These are phyloP conservation scores for Pulveroboletus sp. DNA, from an alignment of 1,284 basidiomycete genomes.

Conservation along the genomic window DNA sequence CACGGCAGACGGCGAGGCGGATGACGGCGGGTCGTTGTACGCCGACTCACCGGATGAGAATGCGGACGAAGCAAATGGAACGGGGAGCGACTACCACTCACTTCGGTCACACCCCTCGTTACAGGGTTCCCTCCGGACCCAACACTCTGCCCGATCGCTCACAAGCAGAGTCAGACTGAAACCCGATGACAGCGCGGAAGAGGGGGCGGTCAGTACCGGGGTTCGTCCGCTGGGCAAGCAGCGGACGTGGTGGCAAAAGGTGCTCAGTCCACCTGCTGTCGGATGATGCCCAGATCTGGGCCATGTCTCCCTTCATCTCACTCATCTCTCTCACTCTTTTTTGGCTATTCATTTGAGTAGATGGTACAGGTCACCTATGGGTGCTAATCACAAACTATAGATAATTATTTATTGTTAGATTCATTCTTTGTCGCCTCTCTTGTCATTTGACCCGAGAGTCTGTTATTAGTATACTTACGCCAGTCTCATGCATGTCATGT, in stretches of 20 bases:
- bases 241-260: constrained; percentile 32
- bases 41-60: constrained; percentile 21
- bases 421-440: not conserved
- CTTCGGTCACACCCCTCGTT: constrained; percentile 26
- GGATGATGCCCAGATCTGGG: constrained; percentile 5
- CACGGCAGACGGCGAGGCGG: constrained; percentile 3
- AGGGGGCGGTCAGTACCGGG: not conserved
- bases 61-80: constrained; percentile 16
- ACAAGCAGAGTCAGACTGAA: constrained; percentile 6
- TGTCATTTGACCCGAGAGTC: not conserved
- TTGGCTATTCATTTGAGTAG: not conserved
- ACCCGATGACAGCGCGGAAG: not conserved
- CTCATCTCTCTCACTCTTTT: not conserved
- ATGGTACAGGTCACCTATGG: not conserved
- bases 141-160: constrained; percentile 19
- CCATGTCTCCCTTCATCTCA: not conserved
- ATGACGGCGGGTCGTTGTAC: constrained; percentile 25
- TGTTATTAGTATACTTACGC: not conserved
- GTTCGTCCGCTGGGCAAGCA: constrained; percentile 9
- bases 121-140: constrained; percentile 22
- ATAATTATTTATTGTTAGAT: not conserved
- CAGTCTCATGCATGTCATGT: not conserved
- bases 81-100: constrained; percentile 32
- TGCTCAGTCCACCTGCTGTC: constrained; percentile 19
- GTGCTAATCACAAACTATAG: not conserved